Evolutionary conservation across 2,329 filamentous ascomycete genomes (phyloP).

Genomic region (Colletotrichum magnum): DNA sequence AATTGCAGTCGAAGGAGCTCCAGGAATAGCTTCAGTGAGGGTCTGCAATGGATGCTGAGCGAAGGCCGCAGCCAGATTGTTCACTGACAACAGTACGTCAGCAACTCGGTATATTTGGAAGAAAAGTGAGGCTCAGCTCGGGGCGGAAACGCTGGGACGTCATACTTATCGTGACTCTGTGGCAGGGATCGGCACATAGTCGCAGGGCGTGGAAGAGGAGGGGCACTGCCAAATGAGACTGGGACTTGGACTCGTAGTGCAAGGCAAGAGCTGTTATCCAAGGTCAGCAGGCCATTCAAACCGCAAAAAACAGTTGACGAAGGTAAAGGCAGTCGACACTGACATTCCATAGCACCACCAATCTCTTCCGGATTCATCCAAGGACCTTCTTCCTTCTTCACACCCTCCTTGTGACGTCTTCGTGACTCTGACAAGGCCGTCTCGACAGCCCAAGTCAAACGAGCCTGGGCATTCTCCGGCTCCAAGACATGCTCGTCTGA

Average conservation of each 20-base stretch:
- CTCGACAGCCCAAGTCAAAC: constrained; percentile 86
- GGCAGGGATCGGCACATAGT: constrained; percentile 77
- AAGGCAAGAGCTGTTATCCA: constrained; percentile 74
- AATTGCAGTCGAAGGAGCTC: constrained; percentile 32
- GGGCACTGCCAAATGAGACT: constrained; percentile 86
- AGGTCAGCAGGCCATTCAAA: constrained; percentile 45
- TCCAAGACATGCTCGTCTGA: constrained; percentile 82
- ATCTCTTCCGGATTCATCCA: constrained; percentile 81
- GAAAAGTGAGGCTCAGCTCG: not conserved
- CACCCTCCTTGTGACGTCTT: constrained; percentile 75
- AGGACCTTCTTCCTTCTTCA: constrained; percentile 77
- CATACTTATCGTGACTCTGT: constrained; percentile 83
- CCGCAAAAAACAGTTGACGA: not conserved
- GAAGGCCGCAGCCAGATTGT: constrained; percentile 82
- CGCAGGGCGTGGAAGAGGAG: constrained; percentile 88
- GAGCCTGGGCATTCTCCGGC: constrained; percentile 79
- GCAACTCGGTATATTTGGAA: constrained; percentile 1
- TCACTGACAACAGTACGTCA: constrained; percentile 67
- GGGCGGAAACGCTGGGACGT: constrained; percentile 42
- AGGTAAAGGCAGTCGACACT: constrained; percentile 30
- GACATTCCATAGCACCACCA: constrained; percentile 81
- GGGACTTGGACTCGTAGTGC: constrained; percentile 80
- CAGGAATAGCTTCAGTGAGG: constrained; percentile 33
- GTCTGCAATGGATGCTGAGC: constrained; percentile 73
- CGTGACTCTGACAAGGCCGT: constrained; percentile 81